Conservation (phyloP, 768 basidiomycete species). For the Tephrocybe sp. region DNA sequence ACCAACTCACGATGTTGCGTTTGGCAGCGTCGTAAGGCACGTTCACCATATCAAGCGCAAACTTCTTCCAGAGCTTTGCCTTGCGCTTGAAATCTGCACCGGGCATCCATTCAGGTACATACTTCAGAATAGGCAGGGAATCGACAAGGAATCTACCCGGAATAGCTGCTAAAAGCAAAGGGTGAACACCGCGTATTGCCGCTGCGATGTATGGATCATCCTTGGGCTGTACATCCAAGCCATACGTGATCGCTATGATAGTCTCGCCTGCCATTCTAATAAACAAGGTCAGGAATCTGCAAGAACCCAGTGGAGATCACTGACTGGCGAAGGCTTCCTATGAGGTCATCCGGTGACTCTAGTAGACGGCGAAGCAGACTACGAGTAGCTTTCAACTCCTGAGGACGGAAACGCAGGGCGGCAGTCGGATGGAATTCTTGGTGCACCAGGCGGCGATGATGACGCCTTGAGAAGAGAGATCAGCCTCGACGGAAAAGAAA, state of each 20-base stretch:
- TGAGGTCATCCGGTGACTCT: constrained; percentile 13
- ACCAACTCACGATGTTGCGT: constrained; percentile 19
- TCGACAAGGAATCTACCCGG: constrained; percentile 35
- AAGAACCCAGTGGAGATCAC: too few relatives aligned
- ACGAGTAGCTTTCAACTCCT: constrained; percentile 22
- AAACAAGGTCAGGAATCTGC: too few relatives aligned
- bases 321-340: constrained; percentile 25
- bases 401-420: too few relatives aligned
- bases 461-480: constrained; percentile 28
- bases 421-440: too few relatives aligned
- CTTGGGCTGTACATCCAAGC: constrained; percentile 16
- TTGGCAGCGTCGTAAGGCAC: constrained; percentile 21
- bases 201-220: constrained; percentile 35
- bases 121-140: too few relatives aligned
- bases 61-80: constrained; percentile 1
- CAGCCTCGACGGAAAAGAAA: not conserved
- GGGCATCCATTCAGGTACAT: constrained; percentile 36
- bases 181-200: constrained; percentile 24
- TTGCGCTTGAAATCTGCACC: constrained; percentile 29
- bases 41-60: not conserved
- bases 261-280: constrained; percentile 21
- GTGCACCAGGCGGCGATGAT: constrained; percentile 28
- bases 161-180: constrained; percentile 16
- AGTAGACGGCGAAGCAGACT: constrained; percentile 25
- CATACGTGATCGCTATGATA: constrained; percentile 24